A percentile compares a stretch with the other conserved stretches of the same genome.
Evolutionary conservation across 176 grass and related monocot genomes (phyloP).

Genomic region (Tillandsia leiboldiana): DNA sequence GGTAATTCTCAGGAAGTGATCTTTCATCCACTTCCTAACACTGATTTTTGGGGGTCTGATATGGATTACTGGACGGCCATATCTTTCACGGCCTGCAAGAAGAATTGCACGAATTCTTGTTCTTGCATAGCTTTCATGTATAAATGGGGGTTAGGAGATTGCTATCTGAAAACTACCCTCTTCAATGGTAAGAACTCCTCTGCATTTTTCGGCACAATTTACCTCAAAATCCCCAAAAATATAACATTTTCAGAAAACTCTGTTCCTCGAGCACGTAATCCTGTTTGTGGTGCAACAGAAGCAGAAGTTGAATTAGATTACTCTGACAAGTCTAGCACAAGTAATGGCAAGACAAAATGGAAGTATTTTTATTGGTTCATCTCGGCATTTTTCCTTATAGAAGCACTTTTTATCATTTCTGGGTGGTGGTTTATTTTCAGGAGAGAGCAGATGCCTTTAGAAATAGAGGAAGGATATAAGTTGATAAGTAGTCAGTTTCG

Average conservation of each 20-base stretch:
- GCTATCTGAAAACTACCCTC: constrained; percentile 28
- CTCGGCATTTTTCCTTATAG: constrained; percentile 34
- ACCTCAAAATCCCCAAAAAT: constrained; percentile 24
- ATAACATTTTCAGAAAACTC: neutral
- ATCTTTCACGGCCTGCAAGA: constrained; percentile 34
- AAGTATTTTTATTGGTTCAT: constrained; percentile 39
- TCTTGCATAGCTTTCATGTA: constrained; percentile 42
- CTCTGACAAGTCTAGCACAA: constrained; percentile 27
- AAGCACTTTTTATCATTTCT: constrained; percentile 34
- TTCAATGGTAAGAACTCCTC: constrained; percentile 25
- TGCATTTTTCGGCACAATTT: neutral
- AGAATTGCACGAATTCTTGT: constrained; percentile 27
- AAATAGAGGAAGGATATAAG: constrained; percentile 50
- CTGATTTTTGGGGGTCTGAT: constrained; percentile 60
- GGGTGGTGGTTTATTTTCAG: constrained; percentile 62
- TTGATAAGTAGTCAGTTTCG: constrained; percentile 52
- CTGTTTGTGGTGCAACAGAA: constrained; percentile 39
- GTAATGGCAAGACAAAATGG: constrained; percentile 28
- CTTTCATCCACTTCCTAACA: constrained; percentile 32
- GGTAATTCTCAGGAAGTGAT: constrained; percentile 28
- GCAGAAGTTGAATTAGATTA: constrained; percentile 27
- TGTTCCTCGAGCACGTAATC: neutral
- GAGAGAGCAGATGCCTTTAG: constrained; percentile 30
- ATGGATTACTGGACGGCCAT: constrained; percentile 10
- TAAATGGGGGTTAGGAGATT: constrained; percentile 2